Evolutionary conservation across 2,329 filamentous ascomycete genomes (phyloP), one percentile per base, ranked within the genome.

Genomic region (Pseudovirgaria hyperparasitica): DNA sequence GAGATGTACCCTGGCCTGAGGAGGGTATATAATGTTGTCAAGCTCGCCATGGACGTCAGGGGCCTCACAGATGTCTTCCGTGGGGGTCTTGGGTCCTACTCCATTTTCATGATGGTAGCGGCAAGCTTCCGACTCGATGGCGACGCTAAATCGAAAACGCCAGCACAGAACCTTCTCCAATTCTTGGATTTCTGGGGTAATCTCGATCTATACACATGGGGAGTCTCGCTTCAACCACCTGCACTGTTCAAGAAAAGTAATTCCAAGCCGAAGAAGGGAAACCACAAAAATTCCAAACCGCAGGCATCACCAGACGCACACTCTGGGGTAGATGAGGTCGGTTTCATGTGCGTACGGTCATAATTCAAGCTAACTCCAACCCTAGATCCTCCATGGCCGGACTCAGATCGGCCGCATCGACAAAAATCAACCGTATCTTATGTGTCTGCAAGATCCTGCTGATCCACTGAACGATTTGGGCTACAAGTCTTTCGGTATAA

Each of bases 401-500:
- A n/a, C n/a, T n/a, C n/a, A n/a, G n/a, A 14, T 20, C 2, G 25
- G 16, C n/a, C 19, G 12, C 9, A 2, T 19, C 17, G 14, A 19
- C 13, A 11, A 16, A n/a, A 20, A 27, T 5, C 55, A 45, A 35
- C 52, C 37, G 9, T 52, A 56, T 29, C 48, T 67, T 26, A 52
- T 75, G 26, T 66, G 55, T 32, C 51, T 76, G 9, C 69, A 72
- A 45, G 70, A 76, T 38, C 72, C 72, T 1, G 65, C 67, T 6
- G 60, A 73, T 39, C 56, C 59, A 12, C 55, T 57, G 39, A 72
- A 72, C 41, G 66, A 76, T 39, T 54, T 75, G 1, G 71, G 71
- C 18, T 48, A 52, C 22, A 58, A 58, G 28, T 57, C 51, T 23
- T 49, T 57, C 28, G 55, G 55, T 9, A 65, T 68, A 33, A 58